Conservation (phyloP, 345 rosid species). For the Brassica napus region Da-Ae NC_063439.1:21523501-21524000, state of each 20-base stretch:
- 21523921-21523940: neutral
- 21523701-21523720: conserved; percentile 8
- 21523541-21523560: conserved; percentile 28
- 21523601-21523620: neutral
- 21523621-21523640: neutral
- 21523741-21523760: neutral
- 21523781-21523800: too few species aligned
- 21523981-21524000: neutral
- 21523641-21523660: conserved; percentile 1
- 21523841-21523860: neutral
- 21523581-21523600: neutral
- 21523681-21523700: neutral
- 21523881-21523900: neutral
- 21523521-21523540: conserved; percentile 8
- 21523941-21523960: neutral
- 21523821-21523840: too few species aligned
- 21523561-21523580: neutral
- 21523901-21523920: neutral
- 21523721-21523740: neutral
- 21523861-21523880: neutral
- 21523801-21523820: too few species aligned
- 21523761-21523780: too few species aligned
- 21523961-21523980: neutral
- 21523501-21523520: neutral
- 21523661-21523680: neutral